These are phyloP conservation scores for Phalaenopsis aphrodite DNA, from an alignment of 106 monocot species.

Conservation along the genomic window DNA sequence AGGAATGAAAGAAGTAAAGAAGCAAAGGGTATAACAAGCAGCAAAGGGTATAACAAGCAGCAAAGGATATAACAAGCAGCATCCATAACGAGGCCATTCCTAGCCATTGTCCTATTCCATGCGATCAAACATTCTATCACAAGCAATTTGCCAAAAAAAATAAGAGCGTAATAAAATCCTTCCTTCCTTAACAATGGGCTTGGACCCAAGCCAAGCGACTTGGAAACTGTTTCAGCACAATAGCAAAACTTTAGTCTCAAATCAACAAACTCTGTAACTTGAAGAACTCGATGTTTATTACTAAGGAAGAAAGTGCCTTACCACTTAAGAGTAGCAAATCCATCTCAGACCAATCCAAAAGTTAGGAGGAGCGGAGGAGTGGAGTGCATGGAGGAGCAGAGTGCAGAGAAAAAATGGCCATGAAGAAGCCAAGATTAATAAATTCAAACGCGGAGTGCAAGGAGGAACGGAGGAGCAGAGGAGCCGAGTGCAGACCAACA, in stretches of 20 bases:
- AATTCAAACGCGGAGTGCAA: too few relatives aligned
- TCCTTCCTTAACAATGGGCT: not conserved
- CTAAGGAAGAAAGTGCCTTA: constrained; percentile 4
- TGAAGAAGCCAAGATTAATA: too few relatives aligned
- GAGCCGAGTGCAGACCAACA: too few relatives aligned
- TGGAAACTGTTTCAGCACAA: constrained; percentile 4
- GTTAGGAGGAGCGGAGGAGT: too few relatives aligned
- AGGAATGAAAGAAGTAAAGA: not conserved
- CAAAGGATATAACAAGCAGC: too few relatives aligned
- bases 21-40: not conserved
- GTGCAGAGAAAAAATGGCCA: too few relatives aligned
- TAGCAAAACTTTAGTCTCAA: constrained; percentile 8
- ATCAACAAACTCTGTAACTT: not conserved
- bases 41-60: too few relatives aligned
- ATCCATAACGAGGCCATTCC: not conserved
- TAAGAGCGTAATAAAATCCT: constrained; percentile 4
- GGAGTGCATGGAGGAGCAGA: too few relatives aligned
- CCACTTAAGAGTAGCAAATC: too few relatives aligned
- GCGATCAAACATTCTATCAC: constrained; percentile 1
- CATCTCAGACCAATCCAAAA: too few relatives aligned
- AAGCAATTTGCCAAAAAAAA: not conserved
- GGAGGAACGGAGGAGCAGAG: too few relatives aligned
- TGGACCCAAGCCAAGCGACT: constrained; percentile 5
- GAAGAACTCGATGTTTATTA: not conserved
- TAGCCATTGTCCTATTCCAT: constrained; percentile 8